phyloP scores from a whole-genome alignment of 2,329 filamentous ascomycete species.

The Coleophoma cylindrospora region DNA sequence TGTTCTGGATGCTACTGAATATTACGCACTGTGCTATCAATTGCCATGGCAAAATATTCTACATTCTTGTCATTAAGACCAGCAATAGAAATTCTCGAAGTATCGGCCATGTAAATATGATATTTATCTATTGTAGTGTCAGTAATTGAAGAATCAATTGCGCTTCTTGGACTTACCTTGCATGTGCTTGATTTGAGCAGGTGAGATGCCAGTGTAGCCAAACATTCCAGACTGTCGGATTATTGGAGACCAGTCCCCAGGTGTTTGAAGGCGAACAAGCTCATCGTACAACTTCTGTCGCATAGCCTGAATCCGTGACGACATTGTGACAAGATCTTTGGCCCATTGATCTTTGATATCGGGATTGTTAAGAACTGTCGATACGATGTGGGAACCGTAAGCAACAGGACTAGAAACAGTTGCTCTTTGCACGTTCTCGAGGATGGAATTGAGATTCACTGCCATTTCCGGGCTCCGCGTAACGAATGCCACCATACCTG shows the following conservation, averaged over 20 bases:
- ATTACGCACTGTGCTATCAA: slow-evolving; percentile 7
- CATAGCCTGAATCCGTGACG: slow-evolving; percentile 29
- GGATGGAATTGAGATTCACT: slow-evolving; percentile 19
- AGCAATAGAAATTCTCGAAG: slow-evolving; percentile 33
- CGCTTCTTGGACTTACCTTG: not conserved
- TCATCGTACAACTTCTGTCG: slow-evolving; percentile 27
- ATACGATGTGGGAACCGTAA: slow-evolving; percentile 30
- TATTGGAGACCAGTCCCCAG: slow-evolving; percentile 32
- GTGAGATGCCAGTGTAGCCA: slow-evolving; percentile 41
- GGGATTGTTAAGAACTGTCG: slow-evolving; percentile 25
- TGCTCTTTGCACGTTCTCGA: slow-evolving; percentile 28
- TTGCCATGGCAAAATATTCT: slow-evolving; percentile 22
- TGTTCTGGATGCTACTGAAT: no score
- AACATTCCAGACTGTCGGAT: slow-evolving; percentile 35
- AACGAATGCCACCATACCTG: slow-evolving; percentile 17
- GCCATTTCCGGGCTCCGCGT: slow-evolving; percentile 10
- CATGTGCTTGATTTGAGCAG: slow-evolving; percentile 36
- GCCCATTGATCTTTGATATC: slow-evolving; percentile 28
- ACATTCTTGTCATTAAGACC: slow-evolving; percentile 33
- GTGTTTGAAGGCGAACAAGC: slow-evolving; percentile 25
- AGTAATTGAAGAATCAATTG: not conserved
- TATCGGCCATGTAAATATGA: slow-evolving; percentile 34
- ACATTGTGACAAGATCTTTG: slow-evolving; percentile 31
- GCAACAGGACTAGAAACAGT: slow-evolving; percentile 31
- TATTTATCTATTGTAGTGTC: slow-evolving; percentile 20